These are phyloP conservation scores for Zygoascus bituminiphila DNA, from an alignment of 805 yeast genomes.

Conservation along the genomic window DNA sequence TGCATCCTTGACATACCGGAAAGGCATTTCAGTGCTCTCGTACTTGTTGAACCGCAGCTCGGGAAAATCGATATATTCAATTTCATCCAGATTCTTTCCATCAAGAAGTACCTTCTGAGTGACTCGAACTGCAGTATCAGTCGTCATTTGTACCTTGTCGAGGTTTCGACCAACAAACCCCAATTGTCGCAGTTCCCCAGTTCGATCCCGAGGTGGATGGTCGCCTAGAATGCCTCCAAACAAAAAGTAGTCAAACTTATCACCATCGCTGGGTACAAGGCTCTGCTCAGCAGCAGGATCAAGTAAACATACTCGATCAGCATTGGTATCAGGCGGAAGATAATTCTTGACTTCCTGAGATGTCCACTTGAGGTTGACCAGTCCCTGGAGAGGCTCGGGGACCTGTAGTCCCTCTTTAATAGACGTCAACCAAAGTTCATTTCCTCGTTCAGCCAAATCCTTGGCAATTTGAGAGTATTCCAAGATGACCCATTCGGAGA, in stretches of 20 bases:
- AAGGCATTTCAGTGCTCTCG: slow-evolving; percentile 97
- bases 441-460: slow-evolving; percentile 61
- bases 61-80: slow-evolving; percentile 85
- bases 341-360: slow-evolving; percentile 48
- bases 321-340: slow-evolving; percentile 18
- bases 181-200: slow-evolving; percentile 80
- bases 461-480: slow-evolving; percentile 77
- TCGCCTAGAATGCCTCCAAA: slow-evolving; percentile 96
- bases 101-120: slow-evolving; percentile 71
- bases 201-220: slow-evolving; percentile 80
- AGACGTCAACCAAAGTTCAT: slow-evolving; percentile 66
- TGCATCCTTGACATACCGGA: slow-evolving; percentile 68
- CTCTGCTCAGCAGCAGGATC: slow-evolving; percentile 83
- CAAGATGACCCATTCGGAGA: slow-evolving; percentile 89
- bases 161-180: slow-evolving; percentile 83
- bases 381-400: slow-evolving; percentile 47
- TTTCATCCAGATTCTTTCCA: slow-evolving; percentile 51
- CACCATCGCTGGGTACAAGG: slow-evolving; percentile 59
- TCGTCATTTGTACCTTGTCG: slow-evolving; percentile 90
- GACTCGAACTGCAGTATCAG: slow-evolving; percentile 93
- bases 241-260: slow-evolving; percentile 73
- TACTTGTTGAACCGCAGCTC: slow-evolving; percentile 80
- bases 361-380: slow-evolving; percentile 72
- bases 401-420: slow-evolving; percentile 62
- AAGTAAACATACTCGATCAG: slow-evolving; percentile 61